phyloP scores from a whole-genome alignment of 805 yeast genomes.

The Citeromyces nyonsensis region DNA sequence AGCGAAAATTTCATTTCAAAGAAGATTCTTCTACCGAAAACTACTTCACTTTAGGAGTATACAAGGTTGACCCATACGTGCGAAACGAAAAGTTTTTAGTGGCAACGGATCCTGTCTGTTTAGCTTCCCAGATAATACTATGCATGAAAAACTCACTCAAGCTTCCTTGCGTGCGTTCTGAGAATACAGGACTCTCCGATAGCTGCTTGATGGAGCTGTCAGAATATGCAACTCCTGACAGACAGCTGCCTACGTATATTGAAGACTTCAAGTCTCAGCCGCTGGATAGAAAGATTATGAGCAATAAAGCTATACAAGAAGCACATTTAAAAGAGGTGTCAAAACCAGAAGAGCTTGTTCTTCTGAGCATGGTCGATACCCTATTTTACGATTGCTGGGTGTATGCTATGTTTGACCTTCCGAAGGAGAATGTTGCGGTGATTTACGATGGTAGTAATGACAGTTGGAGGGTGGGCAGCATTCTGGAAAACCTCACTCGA shows the following conservation, averaged over 20 bases:
- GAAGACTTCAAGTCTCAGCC: conserved; percentile 27
- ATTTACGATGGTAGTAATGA: conserved; percentile 3
- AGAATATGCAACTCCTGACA: conserved; percentile 29
- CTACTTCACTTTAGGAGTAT: conserved; percentile 37
- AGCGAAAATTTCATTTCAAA: conserved; percentile 10
- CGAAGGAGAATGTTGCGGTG: neutral
- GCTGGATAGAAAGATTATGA: conserved; percentile 2
- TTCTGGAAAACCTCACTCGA: conserved; percentile 7
- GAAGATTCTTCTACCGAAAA: conserved; percentile 2
- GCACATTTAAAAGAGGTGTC: too few relatives aligned
- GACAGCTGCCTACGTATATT: conserved; percentile 36
- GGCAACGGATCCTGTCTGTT: conserved; percentile 47
- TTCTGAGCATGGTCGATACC: conserved; percentile 25
- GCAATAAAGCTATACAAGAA: too few relatives aligned
- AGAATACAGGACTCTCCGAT: neutral
- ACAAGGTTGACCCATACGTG: conserved; percentile 20
- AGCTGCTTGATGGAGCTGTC: conserved; percentile 17
- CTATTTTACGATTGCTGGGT: conserved; percentile 36
- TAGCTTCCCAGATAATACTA: conserved; percentile 27
- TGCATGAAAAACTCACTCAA: conserved; percentile 24
- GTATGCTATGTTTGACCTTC: conserved; percentile 11
- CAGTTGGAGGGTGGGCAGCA: conserved; percentile 4
- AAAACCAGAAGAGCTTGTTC: conserved; percentile 6
- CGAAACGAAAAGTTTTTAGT: conserved; percentile 14
- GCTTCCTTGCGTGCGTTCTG: conserved; percentile 17